A percentile compares a stretch with the other conserved stretches of the same genome.
phyloP scores from a whole-genome alignment of 164 flowering plant species.

The Dillenia turbinata region DNA sequence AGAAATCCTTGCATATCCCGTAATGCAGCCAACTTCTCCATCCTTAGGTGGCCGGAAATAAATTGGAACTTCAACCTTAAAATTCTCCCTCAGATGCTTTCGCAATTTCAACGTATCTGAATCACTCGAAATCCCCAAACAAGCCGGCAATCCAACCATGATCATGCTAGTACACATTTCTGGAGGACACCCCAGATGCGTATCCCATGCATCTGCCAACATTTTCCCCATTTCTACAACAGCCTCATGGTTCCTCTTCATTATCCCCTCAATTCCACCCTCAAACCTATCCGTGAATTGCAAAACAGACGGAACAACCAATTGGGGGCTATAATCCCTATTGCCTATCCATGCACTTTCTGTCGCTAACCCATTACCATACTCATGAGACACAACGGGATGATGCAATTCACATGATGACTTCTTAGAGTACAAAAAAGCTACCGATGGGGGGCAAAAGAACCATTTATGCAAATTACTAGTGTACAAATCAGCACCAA shows the following conservation, averaged over 20 bases:
- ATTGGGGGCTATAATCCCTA: constrained; percentile 86
- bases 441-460: constrained; percentile 86
- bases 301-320: constrained; percentile 67
- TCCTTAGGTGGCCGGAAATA: constrained; percentile 41
- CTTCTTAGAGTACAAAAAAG: constrained; percentile 67
- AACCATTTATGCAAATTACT: constrained; percentile 96
- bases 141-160: constrained; percentile 80
- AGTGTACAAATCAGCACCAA: constrained; percentile 90
- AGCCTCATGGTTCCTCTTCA: constrained; percentile 65
- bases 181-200: constrained; percentile 68
- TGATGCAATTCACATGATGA: constrained; percentile 60
- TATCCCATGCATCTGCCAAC: constrained; percentile 85
- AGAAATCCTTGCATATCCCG: constrained; percentile 76
- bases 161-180: constrained; percentile 82
- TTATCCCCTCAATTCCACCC: constrained; percentile 83
- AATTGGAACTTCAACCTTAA: constrained; percentile 64
- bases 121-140: constrained; percentile 61
- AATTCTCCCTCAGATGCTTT: constrained; percentile 52
- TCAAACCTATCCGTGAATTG: constrained; percentile 75
- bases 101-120: constrained; percentile 51
- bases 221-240: constrained; percentile 88
- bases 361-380: constrained; percentile 80
- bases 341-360: constrained; percentile 97
- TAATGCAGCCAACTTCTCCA: constrained; percentile 33
- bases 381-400: constrained; percentile 88